Conservation (phyloP, 169 alveolate species). For the Eimeria necatrix region DNA sequence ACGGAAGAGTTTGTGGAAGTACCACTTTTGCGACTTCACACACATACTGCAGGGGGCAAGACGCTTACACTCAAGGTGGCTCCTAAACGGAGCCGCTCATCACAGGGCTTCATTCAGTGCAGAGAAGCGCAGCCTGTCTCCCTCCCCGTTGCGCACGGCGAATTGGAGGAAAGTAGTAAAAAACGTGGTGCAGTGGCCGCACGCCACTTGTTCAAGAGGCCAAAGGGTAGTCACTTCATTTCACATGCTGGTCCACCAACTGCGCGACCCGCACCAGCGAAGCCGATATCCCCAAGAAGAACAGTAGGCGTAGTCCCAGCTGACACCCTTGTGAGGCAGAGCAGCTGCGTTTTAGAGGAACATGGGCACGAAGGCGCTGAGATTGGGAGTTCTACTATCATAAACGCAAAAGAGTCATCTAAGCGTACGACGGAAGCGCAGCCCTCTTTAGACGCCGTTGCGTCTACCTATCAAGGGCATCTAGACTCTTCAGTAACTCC, state of each 20-base stretch:
- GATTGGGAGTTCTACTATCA: no score
- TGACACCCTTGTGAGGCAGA: not conserved
- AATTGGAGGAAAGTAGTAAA: no score
- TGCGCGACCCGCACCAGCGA: not conserved
- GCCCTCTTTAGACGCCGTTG: not conserved
- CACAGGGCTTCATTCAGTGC: not conserved
- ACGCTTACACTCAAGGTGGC: conserved; percentile 33
- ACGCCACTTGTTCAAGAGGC: not conserved
- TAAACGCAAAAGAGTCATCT: no score
- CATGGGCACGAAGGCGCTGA: not conserved
- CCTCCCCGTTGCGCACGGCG: not conserved
- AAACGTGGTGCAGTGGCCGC: not conserved
- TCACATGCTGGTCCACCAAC: not conserved
- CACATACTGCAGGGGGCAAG: conserved; percentile 43
- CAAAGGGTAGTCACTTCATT: not conserved
- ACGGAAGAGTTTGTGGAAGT: not conserved
- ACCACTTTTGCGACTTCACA: not conserved
- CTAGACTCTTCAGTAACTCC: not conserved
- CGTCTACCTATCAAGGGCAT: not conserved
- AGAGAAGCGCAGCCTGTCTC: not conserved
- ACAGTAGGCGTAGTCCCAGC: not conserved
- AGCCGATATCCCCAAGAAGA: not conserved
- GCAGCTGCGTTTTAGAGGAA: not conserved
- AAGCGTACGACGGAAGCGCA: not conserved
- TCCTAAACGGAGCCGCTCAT: conserved; percentile 19